Evolutionary conservation across 2,329 filamentous ascomycete genomes (phyloP).

Genomic region (Hymenoscyphus scutula): DNA sequence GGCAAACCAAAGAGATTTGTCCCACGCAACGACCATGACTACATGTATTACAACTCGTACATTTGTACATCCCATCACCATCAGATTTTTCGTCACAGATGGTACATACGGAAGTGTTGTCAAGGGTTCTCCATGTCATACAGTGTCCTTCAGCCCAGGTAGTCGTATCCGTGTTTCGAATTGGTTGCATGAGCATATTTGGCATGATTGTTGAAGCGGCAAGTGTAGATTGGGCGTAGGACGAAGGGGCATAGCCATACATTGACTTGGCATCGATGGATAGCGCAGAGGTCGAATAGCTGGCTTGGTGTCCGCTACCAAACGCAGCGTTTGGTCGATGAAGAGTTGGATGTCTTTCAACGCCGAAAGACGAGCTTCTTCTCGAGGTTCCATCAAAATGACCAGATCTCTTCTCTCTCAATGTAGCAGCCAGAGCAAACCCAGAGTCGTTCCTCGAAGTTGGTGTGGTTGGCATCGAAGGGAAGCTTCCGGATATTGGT

Average conservation of each 20-base stretch:
- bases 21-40: slow-evolving; percentile 61
- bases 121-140: slow-evolving; percentile 62
- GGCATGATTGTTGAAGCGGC: slow-evolving; percentile 87
- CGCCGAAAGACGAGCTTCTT: slow-evolving; percentile 87
- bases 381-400: slow-evolving; percentile 77
- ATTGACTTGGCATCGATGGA: slow-evolving; percentile 40
- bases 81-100: slow-evolving; percentile 72
- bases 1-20: slow-evolving; percentile 62
- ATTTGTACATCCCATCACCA: slow-evolving; percentile 70
- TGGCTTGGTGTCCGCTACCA: slow-evolving; percentile 61
- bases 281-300: slow-evolving; percentile 65
- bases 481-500: slow-evolving; percentile 75
- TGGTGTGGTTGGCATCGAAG: slow-evolving; percentile 70
- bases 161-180: slow-evolving; percentile 73
- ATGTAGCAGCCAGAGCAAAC: slow-evolving; percentile 77
- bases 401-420: slow-evolving; percentile 91
- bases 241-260: slow-evolving; percentile 72
- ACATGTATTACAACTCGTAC: slow-evolving; percentile 59
- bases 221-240: slow-evolving; percentile 82
- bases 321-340: slow-evolving; percentile 74
- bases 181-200: slow-evolving; percentile 75
- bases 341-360: slow-evolving; percentile 66
- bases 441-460: slow-evolving; percentile 91
- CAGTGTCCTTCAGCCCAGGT: slow-evolving; percentile 86
- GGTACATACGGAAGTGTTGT: slow-evolving; percentile 61